Base-by-base conservation (phyloP, 1,284 basidiomycete genomes). In the Apiotrichum mycotoxinovorans region DNA sequence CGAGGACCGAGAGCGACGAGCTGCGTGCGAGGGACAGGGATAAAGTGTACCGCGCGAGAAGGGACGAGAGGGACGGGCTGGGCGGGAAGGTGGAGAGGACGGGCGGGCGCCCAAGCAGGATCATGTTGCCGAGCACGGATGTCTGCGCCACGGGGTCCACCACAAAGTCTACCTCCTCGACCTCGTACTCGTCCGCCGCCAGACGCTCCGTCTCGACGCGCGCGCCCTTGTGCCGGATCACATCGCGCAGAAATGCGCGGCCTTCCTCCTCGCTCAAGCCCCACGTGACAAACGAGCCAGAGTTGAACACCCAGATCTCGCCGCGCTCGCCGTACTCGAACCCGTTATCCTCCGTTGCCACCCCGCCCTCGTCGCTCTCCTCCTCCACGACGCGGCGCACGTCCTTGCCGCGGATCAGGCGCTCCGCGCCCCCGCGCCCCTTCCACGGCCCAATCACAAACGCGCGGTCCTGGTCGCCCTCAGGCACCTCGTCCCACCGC, bases 121-220 rank as follows among this genome's bases (percentile, higher is more conserved):
- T 92, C 56, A 94, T 77, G 71, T 94, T 91, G 42, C 91, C 91
- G 69, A 92, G 88, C 50, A 94, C 80, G 23, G 89, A 84, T 0
- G 91, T 93, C 64, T 83, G 79, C 87, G 92, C 89, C 55, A 80
- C 85, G 33, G 88, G 87, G 76, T 94, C 91, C 25, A 87, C 86
- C 10, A 91, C 88, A 76, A 92, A 94, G 70, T 94, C 91, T 37
- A 93, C 81, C 66, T 92, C 89, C 69, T 94, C 91, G 22, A 88
- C 88, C 79, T 94, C 90, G 27, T 84, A 80, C 53, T 89, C 88
- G 40, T 74, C 80, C 34, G 60, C 58, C 0, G 62, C 53, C 51
- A 92, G 77, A 2, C 82, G 80, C 1, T 80, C 83, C 2, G 89
- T 75, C 73, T 90, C 85, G 18, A 84, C 80, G 1, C 81, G 79